Percentiles rank a stretch among this genome's conserved stretches.
These are phyloP conservation scores for Avena sativa DNA, from an alignment of 176 grass and related monocot species.

Conservation along the genomic window DNA sequence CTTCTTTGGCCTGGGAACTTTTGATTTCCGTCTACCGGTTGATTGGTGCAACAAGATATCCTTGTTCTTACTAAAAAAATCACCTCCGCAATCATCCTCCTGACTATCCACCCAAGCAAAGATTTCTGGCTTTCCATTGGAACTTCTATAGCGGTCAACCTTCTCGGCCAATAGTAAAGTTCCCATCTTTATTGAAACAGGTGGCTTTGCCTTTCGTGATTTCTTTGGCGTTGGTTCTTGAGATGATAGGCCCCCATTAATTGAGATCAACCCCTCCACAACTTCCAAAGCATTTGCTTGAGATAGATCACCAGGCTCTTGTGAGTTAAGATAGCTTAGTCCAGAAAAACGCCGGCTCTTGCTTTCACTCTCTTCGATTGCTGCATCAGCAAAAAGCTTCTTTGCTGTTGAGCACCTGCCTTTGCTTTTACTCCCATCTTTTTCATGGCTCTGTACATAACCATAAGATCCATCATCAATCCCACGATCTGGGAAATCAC, in stretches of 20 bases:
- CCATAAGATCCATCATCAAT: slow-evolving; percentile 51
- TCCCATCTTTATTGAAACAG: slow-evolving; percentile 55
- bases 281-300: slow-evolving; percentile 82
- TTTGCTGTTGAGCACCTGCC: slow-evolving; percentile 56
- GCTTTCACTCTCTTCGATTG: slow-evolving; percentile 35
- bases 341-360: slow-evolving; percentile 38
- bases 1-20: slow-evolving; percentile 46
- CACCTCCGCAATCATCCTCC: slow-evolving; percentile 74
- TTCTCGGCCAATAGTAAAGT: slow-evolving; percentile 66
- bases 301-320: slow-evolving; percentile 75
- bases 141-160: slow-evolving; percentile 38
- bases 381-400: slow-evolving; percentile 69
- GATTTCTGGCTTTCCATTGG: slow-evolving; percentile 49
- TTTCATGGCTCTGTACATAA: slow-evolving; percentile 54
- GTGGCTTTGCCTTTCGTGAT: slow-evolving; percentile 47
- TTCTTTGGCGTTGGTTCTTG: slow-evolving; percentile 57
- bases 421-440: slow-evolving; percentile 55
- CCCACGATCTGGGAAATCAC: slow-evolving; percentile 28
- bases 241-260: slow-evolving; percentile 54
- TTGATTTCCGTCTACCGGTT: slow-evolving; percentile 31
- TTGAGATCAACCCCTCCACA: slow-evolving; percentile 78
- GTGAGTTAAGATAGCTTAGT: slow-evolving; percentile 75
- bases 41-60: slow-evolving; percentile 54
- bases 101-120: slow-evolving; percentile 68
- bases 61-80: slow-evolving; percentile 78